Evolutionary conservation across 345 rosid genomes (phyloP).

Genomic region (Citrus australasica): DNA sequence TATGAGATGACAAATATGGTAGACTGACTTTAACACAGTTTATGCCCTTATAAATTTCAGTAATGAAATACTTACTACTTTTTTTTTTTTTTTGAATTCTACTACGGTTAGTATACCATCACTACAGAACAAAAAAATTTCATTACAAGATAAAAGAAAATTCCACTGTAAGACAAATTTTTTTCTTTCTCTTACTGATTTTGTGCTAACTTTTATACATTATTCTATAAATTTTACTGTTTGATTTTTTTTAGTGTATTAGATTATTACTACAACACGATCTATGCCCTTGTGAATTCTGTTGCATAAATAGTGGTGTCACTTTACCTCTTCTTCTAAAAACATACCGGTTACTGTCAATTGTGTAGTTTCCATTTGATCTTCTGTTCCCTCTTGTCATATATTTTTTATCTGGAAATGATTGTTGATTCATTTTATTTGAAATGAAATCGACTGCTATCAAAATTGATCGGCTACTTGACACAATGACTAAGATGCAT

Average conservation of each 20-base stretch:
- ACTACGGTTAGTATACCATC: too few species aligned
- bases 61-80: too few species aligned
- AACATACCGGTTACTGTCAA: neutral
- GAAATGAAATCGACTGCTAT: neutral
- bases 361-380: neutral
- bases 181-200: too few species aligned
- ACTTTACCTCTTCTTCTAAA: neutral
- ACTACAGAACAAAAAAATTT: too few species aligned
- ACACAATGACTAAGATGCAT: neutral
- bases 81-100: too few species aligned
- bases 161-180: too few species aligned
- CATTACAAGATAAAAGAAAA: too few species aligned
- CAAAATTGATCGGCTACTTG: neutral
- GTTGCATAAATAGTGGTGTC: neutral
- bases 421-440: neutral
- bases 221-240: neutral
- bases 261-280: neutral
- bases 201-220: too few species aligned
- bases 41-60: neutral
- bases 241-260: neutral
- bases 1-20: neutral
- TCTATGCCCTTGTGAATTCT: neutral
- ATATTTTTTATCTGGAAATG: neutral
- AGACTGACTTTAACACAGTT: neutral
- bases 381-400: neutral